A percentile compares a stretch with the other conserved stretches of the same genome.
phyloP scores from a whole-genome alignment of 805 yeast species.

The Blastobotrys robertii region DNA sequence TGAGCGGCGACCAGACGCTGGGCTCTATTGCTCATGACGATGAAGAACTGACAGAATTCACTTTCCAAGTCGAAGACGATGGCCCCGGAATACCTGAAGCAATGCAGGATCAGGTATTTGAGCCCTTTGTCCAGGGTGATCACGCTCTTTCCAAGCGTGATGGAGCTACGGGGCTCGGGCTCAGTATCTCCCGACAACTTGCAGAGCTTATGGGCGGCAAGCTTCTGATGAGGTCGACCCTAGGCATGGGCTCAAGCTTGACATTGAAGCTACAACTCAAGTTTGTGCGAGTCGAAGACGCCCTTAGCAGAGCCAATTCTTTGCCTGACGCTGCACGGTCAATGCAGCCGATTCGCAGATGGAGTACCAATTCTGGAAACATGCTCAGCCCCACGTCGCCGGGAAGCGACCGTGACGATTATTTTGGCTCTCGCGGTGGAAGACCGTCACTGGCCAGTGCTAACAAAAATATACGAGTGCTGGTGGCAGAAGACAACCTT shows the following conservation, averaged over 20 bases:
- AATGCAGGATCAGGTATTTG: slow-evolving; percentile 76
- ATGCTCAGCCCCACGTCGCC: too few relatives aligned
- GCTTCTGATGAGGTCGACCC: slow-evolving; percentile 42
- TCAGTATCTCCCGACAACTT: slow-evolving; percentile 80
- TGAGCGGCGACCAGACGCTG: background rate
- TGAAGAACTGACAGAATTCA: background rate
- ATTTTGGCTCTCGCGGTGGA: too few relatives aligned
- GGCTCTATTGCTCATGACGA: background rate
- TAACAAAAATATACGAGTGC: slow-evolving; percentile 30
- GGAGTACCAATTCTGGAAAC: too few relatives aligned
- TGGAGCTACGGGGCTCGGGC: slow-evolving; percentile 95
- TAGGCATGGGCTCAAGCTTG: slow-evolving; percentile 81
- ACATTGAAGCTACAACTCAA: slow-evolving; percentile 51
- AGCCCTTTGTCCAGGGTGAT: slow-evolving; percentile 96
- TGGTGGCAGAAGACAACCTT: slow-evolving; percentile 89
- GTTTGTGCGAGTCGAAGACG: background rate
- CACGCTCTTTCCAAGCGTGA: slow-evolving; percentile 82
- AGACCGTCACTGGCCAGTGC: too few relatives aligned
- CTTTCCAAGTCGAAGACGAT: slow-evolving; percentile 57
- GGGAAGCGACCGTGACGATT: too few relatives aligned
- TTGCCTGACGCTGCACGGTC: too few relatives aligned
- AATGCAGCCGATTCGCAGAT: too few relatives aligned
- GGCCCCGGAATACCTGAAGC: slow-evolving; percentile 91
- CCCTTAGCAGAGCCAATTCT: too few relatives aligned
- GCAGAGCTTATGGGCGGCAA: slow-evolving; percentile 89